Base-by-base conservation (phyloP, 2,329 filamentous ascomycete species). In the Phoma herbarum region DNA sequence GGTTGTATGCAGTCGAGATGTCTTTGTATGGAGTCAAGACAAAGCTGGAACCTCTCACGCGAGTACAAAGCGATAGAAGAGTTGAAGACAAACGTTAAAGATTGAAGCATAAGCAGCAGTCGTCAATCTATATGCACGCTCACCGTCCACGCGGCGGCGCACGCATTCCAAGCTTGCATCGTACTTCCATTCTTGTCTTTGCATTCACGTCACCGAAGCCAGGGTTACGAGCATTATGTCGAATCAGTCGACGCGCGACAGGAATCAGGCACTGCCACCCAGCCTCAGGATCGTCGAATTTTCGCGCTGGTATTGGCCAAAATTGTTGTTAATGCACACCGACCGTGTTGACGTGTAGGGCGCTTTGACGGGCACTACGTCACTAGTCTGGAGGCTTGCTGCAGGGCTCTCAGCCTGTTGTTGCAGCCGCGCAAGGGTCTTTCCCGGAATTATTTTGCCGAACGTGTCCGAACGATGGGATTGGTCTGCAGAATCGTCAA, bases 151-250 rank as follows among this genome's bases (percentile, higher is more conserved):
- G 44, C 43, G 56, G 42, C 54, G 54, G 44, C 23, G 29, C 31
- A 43, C 29, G 45, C 56, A 58, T 58, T 58, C 56, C 56, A 58
- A 49, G 56, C 56, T 53, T 58, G 56, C 39, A 53, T 45, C 49
- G 31, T 48, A 16, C 43, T 51, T 47, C 57, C 57, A 59, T 59
- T 59, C 57, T 59, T 55, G 47, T 42, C 54, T 41, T n/a, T 10
- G 35, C 37, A 53, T 63, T 64, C 62, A 70, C 69, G 69, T 72
- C 69, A 72, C 69, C 43, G 29, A 50, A 58, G 57, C 64, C 63
- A 65, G 66, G 56, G 49, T 63, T 49, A 18, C 41, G 28, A 47
- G 47, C 49, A 49, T 35, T 39, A 46, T 57, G 28, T 60, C 53
- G 62, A 54, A 62, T 53, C 57, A 62, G 51, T 43, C 39, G 39